Percentiles rank a stretch among this genome's conserved stretches.
Conservation (phyloP, 768 basidiomycete genomes). For the Trametes villosa region DNA sequence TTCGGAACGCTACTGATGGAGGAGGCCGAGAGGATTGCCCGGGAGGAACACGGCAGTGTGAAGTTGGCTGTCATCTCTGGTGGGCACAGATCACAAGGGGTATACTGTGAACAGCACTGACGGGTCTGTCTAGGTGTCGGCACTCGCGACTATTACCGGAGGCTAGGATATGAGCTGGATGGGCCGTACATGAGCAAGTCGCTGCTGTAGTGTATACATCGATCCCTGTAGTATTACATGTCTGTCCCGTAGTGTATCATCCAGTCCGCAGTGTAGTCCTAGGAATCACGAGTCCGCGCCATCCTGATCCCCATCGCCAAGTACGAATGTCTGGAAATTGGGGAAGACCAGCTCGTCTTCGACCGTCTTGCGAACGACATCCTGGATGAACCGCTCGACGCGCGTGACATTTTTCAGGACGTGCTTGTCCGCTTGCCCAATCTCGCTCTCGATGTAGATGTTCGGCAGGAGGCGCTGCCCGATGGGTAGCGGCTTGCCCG, state of each 20-base stretch:
- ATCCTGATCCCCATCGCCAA: not conserved
- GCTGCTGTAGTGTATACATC: constrained; percentile 37
- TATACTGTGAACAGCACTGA: not conserved
- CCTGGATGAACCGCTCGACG: constrained; percentile 94
- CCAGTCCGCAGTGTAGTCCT: not conserved
- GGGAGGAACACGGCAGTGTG: constrained; percentile 94
- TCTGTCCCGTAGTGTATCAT: constrained; percentile 19
- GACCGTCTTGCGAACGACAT: constrained; percentile 91
- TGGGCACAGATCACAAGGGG: constrained; percentile 37
- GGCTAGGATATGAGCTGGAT: constrained; percentile 91
- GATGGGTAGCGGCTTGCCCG: constrained; percentile 71
- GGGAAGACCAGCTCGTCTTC: constrained; percentile 69
- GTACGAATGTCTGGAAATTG: constrained; percentile 11
- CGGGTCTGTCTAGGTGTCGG: constrained; percentile 71
- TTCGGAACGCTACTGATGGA: constrained; percentile 99
- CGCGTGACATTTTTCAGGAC: constrained; percentile 94
- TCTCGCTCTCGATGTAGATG: constrained; percentile 94
- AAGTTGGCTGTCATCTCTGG: constrained; percentile 98
- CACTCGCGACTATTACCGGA: constrained; percentile 95
- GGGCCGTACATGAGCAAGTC: constrained; percentile 98
- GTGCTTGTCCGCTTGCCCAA: constrained; percentile 94
- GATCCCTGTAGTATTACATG: constrained; percentile 16
- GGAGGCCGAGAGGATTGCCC: constrained; percentile 96
- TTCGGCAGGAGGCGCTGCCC: constrained; percentile 85
- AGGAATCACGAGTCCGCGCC: not conserved